These are phyloP conservation scores for Meira nashicola DNA, from an alignment of 1,284 basidiomycete genomes.

Conservation along the genomic window DNA sequence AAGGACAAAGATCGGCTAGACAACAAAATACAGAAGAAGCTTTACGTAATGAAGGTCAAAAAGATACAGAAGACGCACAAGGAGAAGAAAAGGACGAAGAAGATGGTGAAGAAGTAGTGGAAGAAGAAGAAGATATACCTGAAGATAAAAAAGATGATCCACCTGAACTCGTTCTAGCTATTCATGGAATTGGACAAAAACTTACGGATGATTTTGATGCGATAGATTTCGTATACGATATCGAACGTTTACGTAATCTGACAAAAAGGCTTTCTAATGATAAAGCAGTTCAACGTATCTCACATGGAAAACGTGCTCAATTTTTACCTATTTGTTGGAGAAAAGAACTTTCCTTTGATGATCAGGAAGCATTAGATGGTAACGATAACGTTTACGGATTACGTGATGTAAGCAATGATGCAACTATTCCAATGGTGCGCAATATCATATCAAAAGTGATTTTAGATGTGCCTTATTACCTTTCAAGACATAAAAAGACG, in stretches of 20 bases:
- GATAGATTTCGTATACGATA: constrained; percentile 22
- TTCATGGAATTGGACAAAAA: constrained; percentile 20
- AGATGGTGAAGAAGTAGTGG: constrained; percentile 6
- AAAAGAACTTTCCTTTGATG: constrained; percentile 13
- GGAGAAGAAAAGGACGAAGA: constrained; percentile 6
- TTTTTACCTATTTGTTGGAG: constrained; percentile 23
- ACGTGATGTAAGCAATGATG: constrained; percentile 18
- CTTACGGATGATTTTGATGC: constrained; percentile 17
- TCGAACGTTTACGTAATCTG: constrained; percentile 15
- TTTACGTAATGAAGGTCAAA: constrained; percentile 21
- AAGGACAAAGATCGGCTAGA: constrained; percentile 31
- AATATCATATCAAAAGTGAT: constrained; percentile 45
- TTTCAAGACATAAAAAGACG: constrained; percentile 35
- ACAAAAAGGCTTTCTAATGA: constrained; percentile 7
- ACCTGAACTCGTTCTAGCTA: constrained; percentile 35
- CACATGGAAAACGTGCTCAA: constrained; percentile 16
- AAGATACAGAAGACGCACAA: constrained; percentile 1
- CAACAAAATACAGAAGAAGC: constrained; percentile 34
- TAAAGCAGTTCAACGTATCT: constrained; percentile 11
- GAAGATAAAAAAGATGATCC: constrained; percentile 39
- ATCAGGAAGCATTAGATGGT: background rate
- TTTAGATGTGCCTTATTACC: constrained; percentile 52
- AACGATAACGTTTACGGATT: constrained; percentile 17
- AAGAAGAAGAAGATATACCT: constrained; percentile 11
- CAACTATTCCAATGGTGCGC: constrained; percentile 44